Conservation (phyloP, 495 filamentous ascomycete species). For the Cenococcum geophilum region DNA sequence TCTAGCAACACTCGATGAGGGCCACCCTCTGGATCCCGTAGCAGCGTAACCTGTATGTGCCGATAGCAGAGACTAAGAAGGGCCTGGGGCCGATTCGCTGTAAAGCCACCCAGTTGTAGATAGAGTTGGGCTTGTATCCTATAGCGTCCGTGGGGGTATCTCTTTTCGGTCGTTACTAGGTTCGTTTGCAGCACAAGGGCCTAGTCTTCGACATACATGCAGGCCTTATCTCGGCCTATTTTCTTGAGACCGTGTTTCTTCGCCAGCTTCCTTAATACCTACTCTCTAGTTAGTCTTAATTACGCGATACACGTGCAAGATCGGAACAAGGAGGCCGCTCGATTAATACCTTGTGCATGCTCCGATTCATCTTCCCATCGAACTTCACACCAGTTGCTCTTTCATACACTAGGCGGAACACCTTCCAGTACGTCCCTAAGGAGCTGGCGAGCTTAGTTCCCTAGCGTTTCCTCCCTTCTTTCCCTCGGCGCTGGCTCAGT, state of each 20-base stretch:
- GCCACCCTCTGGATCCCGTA: conserved; percentile 34
- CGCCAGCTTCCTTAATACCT: conserved; percentile 5
- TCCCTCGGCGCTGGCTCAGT: conserved; percentile 33
- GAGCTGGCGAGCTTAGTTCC: conserved; percentile 31
- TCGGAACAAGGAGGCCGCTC: not conserved
- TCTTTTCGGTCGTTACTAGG: conserved; percentile 14
- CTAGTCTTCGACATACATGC: conserved; percentile 14
- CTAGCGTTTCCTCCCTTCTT: conserved; percentile 32
- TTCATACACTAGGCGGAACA: conserved; percentile 34
- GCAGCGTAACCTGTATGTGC: conserved; percentile 34
- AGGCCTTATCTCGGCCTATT: conserved; percentile 15
- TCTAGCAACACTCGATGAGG: conserved; percentile 36
- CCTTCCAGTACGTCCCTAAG: conserved; percentile 35
- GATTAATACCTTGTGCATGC: conserved; percentile 13
- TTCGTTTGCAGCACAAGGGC: conserved; percentile 11
- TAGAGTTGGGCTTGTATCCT: conserved; percentile 17
- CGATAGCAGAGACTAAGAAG: conserved; percentile 34
- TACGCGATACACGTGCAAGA: not conserved
- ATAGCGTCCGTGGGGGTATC: conserved; percentile 7
- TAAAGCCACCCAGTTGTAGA: conserved; percentile 33
- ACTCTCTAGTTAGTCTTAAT: conserved; percentile 4
- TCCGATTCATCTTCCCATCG: conserved; percentile 15
- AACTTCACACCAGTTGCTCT: conserved; percentile 32
- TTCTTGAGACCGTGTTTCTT: conserved; percentile 9
- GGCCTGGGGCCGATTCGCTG: conserved; percentile 31